These are phyloP conservation scores for Hymenoscyphus fraxineus DNA, from an alignment of 2,329 filamentous ascomycete species.

Conservation along the genomic window DNA sequence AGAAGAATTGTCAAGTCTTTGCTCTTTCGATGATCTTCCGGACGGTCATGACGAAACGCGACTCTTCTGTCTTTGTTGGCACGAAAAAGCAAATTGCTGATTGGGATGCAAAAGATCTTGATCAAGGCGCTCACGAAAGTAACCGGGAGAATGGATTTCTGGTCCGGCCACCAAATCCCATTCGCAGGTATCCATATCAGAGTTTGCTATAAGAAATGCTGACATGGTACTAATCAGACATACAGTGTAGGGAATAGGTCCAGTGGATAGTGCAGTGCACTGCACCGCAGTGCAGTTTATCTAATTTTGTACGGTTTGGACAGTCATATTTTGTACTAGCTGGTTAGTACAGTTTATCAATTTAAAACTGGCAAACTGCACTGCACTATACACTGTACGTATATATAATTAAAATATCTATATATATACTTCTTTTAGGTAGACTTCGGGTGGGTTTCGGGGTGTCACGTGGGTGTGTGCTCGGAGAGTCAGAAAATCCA, in stretches of 20 bases:
- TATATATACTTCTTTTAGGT: too few species aligned
- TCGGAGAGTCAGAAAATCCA: too few species aligned
- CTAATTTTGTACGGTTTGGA: too few species aligned
- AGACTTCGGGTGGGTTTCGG: accelerated
- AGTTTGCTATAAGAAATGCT: neutral
- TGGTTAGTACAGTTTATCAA: too few species aligned
- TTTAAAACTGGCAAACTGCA: too few species aligned
- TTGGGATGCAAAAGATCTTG: neutral
- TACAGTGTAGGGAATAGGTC: too few species aligned
- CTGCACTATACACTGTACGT: too few species aligned
- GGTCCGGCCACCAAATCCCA: neutral
- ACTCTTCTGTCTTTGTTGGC: neutral
- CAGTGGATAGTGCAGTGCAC: too few species aligned
- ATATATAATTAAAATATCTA: too few species aligned
- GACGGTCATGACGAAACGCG: neutral
- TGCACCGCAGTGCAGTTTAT: too few species aligned
- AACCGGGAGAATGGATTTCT: neutral
- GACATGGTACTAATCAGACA: neutral
- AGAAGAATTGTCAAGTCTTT: neutral
- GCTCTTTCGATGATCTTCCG: neutral
- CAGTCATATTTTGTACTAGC: too few species aligned
- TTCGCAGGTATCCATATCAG: neutral
- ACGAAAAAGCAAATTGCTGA: neutral
- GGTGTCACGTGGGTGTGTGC: accelerated
- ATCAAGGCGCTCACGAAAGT: neutral